Base-by-base conservation (phyloP, 129 eudicot species). In the Chrysanthemum makinoi region DNA sequence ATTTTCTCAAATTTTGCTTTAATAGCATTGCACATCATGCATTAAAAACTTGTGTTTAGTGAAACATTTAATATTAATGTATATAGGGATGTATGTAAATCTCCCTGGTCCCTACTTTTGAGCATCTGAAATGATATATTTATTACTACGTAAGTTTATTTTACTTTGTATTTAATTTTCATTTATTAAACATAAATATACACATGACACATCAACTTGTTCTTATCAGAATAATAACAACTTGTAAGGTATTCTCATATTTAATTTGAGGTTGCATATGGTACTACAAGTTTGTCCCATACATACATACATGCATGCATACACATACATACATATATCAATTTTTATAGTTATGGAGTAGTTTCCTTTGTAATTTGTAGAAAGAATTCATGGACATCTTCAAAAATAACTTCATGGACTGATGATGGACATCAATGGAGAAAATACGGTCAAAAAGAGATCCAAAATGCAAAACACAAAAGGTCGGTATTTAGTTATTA, bases 341-440 rank as follows among this genome's bases (percentile, higher is more conserved):
- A 0, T 22, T 22, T 0, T 22, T 18, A 66, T 49, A 49, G 24
- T 14, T 55, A 26, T 22, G 24, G 24, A 22, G 1, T 22, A 22
- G 58, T 12, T 39, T 1, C 4, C 65, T 26, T 46, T 68, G 68
- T 18, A 24, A 65, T 39, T 18, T 56, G 79, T 75, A 87, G 90
- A 77, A 84, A 72, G 74, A 80, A 47, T 35, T 72, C 78, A 59
- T 74, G 24, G 24, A 22, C 24, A 22, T 22, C 24, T 22, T 22
- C 24, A 22, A 22, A 22, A 22, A 22, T 22, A 10, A 75, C 70
- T 65, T 19, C 81, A n/a, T 50, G 55, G 55, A 57, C 64, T 18
- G 88, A 81, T 3, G 95, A 88, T 78, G 90, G 86, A 3, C 66
- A 80, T 75, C 86, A 83, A 33, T 88, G 95, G 95, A 83, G 95